Evolutionary conservation across 1,284 basidiomycete species (phyloP), one percentile per base, ranked within the genome.

Genomic region (Pyrrhoderma lamaoense): DNA sequence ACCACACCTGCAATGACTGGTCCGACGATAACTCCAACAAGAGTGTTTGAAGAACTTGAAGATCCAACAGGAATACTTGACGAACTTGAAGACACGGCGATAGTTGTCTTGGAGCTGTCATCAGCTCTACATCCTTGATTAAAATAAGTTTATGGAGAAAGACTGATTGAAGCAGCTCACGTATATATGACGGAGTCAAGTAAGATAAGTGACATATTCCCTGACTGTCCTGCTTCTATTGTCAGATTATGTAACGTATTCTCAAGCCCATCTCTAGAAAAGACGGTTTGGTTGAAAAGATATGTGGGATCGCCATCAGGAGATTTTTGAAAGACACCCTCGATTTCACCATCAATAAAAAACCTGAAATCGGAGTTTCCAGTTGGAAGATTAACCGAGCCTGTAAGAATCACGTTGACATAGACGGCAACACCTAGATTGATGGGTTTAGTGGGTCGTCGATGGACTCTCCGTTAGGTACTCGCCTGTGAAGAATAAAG

Each of bases 361-460:
- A 55, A 55, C 2, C 49, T 51, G 42, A 47, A 45, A 21, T 55
- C 53, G 11, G 53, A 35, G 35, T 54, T 50, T 27, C 47, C 53
- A 16, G 45, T 27, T 2, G 53, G 47, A 27, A n/a, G n/a, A 3
- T 18, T 16, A 5, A n/a, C 5, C 5, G 52, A 49, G 8, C 52
- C 37, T 8, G 47, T 49, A 8, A 53, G 40, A 19, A 49, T 53
- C 40, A 45, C 48, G 13, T 48, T 36, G 18, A 53, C 37, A 23
- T 53, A 53, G 8, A 53, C 47, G 8, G 52, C 46, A 7, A 44
- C 35, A n/a, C 49, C 49, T 51, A 31, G n/a, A 37, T 16, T 37
- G 9, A 11, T 37, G 35, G 16, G 35, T 16, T 37, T 37, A 16
- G 35, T 9, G 35, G n/a, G 9, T 16, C 35, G 31, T 14, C 21